Evolutionary conservation across 140 eudicot genomes (phyloP).

Genomic region (Cichorium intybus): DNA sequence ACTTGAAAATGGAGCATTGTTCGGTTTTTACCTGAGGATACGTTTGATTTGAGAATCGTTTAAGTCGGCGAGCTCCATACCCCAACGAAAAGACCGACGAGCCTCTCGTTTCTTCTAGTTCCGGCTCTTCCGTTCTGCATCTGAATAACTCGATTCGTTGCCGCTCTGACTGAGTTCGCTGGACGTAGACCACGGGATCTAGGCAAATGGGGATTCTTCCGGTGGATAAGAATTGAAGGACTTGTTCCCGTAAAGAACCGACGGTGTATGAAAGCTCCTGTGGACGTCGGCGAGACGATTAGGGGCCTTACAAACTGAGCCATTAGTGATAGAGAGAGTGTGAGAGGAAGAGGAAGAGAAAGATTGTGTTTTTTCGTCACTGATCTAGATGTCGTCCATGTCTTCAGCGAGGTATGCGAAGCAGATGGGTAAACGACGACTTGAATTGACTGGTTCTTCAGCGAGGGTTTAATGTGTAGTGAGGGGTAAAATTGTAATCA

Average conservation of each 20-base stretch:
- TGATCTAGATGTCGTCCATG: no score
- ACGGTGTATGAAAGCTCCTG: constrained; percentile 5
- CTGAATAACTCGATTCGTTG: constrained; percentile 30
- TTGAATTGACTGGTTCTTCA: no score
- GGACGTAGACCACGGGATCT: constrained; percentile 57
- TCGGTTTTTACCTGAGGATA: constrained; percentile 47
- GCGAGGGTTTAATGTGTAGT: no score
- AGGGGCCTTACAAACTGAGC: constrained; percentile 31
- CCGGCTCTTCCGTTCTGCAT: constrained; percentile 49
- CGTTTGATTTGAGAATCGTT: constrained; percentile 78
- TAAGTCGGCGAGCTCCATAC: constrained; percentile 73
- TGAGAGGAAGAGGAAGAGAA: no score
- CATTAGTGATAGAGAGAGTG: no score
- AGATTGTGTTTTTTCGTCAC: no score
- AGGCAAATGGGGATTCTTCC: constrained; percentile 18
- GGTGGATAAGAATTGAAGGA: constrained; percentile 18
- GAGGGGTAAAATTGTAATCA: no score
- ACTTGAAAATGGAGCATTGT: background rate
- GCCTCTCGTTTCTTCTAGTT: constrained; percentile 91
- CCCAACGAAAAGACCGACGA: constrained; percentile 74
- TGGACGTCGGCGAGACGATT: constrained; percentile 35
- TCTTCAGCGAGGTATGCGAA: no score
- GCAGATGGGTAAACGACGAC: no score
- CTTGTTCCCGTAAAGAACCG: background rate
- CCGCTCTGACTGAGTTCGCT: constrained; percentile 36